phyloP scores from a whole-genome alignment of 2,329 filamentous ascomycete species.

The Aspergillus ustus region DNA sequence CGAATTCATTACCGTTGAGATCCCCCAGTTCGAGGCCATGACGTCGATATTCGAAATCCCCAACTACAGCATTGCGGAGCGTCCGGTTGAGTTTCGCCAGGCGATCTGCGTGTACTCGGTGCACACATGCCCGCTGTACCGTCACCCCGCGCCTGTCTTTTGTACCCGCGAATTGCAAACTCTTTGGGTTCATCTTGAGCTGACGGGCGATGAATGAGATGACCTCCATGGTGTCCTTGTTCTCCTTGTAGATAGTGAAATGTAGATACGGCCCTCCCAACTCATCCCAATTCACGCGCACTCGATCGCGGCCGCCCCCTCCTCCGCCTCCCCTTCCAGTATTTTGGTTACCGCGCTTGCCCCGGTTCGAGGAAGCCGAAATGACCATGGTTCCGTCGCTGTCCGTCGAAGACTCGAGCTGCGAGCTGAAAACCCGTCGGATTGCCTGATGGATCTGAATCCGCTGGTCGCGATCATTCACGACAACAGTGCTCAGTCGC shows the following conservation, averaged over 20 bases:
- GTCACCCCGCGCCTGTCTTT: conserved; percentile 90
- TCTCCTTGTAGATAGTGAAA: conserved; percentile 94
- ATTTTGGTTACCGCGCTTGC: conserved; percentile 38
- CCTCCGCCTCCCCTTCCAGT: conserved; percentile 34
- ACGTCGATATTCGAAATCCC: conserved; percentile 78
- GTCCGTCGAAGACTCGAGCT: conserved; percentile 76
- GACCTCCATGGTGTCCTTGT: conserved; percentile 94
- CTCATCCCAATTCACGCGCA: conserved; percentile 65
- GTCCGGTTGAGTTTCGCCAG: conserved; percentile 66
- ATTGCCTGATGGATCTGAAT: conserved; percentile 69
- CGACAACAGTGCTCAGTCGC: conserved; percentile 56
- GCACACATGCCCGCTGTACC: conserved; percentile 76
- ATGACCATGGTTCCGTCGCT: conserved; percentile 70
- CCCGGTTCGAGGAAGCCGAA: conserved; percentile 48
- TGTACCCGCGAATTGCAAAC: conserved; percentile 82
- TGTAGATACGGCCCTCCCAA: conserved; percentile 81
- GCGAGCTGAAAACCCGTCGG: conserved; percentile 77
- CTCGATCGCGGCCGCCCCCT: conserved; percentile 34
- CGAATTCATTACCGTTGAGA: conserved; percentile 86
- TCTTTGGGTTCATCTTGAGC: conserved; percentile 69
- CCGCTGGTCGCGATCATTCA: conserved; percentile 65
- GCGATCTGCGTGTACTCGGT: conserved; percentile 63
- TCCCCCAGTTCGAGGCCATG: conserved; percentile 80
- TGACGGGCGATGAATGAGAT: conserved; percentile 75
- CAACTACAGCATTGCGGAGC: conserved; percentile 67